These are phyloP conservation scores for Punica granatum DNA, from an alignment of 345 rosid genomes.

Conservation along the genomic window DNA sequence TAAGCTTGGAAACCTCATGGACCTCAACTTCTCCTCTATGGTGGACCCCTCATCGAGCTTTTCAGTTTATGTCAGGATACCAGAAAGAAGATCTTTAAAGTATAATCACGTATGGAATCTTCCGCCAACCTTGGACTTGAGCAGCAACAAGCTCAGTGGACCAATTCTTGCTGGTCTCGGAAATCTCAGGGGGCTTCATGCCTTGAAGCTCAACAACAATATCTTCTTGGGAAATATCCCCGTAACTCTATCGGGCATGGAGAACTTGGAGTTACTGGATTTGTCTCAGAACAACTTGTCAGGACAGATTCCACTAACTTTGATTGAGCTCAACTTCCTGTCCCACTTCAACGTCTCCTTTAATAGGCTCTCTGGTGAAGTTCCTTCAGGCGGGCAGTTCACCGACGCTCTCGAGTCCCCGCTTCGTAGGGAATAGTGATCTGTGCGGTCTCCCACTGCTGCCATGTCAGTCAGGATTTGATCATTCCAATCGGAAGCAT, in stretches of 20 bases:
- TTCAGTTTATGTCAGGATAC: not conserved
- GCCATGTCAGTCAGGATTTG: not conserved
- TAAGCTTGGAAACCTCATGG: not conserved
- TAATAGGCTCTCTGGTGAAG: constrained; percentile 2
- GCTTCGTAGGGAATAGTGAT: constrained; percentile 6
- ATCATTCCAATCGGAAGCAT: not conserved
- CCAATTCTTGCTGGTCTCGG: constrained; percentile 9
- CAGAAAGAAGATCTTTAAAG: not conserved
- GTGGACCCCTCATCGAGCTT: not conserved
- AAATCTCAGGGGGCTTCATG: constrained; percentile 4
- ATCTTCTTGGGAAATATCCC: constrained; percentile 10
- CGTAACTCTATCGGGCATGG: not conserved
- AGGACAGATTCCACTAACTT: constrained; percentile 4
- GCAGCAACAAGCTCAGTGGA: constrained; percentile 12
- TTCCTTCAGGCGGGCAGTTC: constrained; percentile 8
- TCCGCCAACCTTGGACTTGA: constrained; percentile 6
- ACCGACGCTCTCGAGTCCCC: not conserved
- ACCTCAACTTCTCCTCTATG: not conserved
- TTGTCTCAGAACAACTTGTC: constrained; percentile 8
- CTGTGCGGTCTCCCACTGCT: constrained; percentile 7
- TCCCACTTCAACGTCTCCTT: constrained; percentile 1
- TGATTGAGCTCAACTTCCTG: constrained; percentile 3
- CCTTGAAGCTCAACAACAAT: constrained; percentile 9
- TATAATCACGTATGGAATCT: not conserved
- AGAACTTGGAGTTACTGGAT: constrained; percentile 4